A percentile compares a stretch with the other conserved stretches of the same genome.
These are phyloP conservation scores for Glycyrrhiza uralensis DNA, from an alignment of 306 rosid genomes.

Conservation along the genomic window DNA sequence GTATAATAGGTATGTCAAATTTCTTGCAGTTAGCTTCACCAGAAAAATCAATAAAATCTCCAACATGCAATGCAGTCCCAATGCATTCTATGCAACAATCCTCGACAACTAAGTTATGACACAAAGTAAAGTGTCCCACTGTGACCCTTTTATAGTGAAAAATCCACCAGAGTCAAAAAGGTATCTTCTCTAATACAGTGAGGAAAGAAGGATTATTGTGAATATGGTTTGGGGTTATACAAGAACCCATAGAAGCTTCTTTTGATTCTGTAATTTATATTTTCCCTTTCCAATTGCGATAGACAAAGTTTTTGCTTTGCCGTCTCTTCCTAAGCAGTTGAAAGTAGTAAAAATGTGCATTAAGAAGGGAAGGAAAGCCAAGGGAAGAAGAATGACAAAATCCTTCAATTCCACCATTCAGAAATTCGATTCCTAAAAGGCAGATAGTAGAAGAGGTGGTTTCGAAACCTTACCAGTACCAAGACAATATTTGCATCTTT, in stretches of 20 bases:
- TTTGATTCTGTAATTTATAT: not conserved
- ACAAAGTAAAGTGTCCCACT: not conserved
- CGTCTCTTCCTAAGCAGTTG: not conserved
- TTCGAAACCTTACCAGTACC: slow-evolving; percentile 73
- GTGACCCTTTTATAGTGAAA: not conserved
- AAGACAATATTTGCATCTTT: slow-evolving; percentile 95
- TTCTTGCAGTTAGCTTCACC: slow-evolving; percentile 15
- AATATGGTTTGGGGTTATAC: not conserved
- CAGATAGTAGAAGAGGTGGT: not conserved
- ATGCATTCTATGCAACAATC: too few relatives aligned
- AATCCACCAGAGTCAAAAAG: not conserved
- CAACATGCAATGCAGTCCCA: too few relatives aligned
- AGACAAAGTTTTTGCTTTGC: not conserved
- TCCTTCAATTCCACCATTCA: not conserved
- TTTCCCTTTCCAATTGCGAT: not conserved
- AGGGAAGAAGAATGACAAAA: not conserved
- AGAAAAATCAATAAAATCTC: not conserved
- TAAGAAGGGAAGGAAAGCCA: not conserved
- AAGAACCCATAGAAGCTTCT: not conserved
- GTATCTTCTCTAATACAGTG: not conserved
- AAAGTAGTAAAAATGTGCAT: not conserved
- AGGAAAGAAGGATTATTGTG: not conserved
- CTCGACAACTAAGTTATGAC: not conserved
- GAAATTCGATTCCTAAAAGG: slow-evolving; percentile 1
- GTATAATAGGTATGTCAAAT: not conserved